A percentile compares a stretch with the other conserved stretches of the same genome.
These are phyloP conservation scores for Canavalia gladiata DNA, from an alignment of 306 rosid genomes.

Conservation along the genomic window DNA sequence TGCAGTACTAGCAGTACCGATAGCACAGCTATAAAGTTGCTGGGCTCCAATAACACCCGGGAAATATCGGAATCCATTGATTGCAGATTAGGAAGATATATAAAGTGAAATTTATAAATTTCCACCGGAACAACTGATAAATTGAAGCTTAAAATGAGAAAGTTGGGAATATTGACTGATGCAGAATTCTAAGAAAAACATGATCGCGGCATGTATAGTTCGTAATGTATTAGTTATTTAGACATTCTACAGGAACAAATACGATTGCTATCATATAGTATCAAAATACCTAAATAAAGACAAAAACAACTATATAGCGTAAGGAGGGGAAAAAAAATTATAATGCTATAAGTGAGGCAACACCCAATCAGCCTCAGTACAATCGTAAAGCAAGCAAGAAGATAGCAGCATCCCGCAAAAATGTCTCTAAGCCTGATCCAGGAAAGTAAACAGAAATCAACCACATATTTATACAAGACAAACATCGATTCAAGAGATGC, in stretches of 20 bases:
- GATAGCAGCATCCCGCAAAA: conserved; percentile 29
- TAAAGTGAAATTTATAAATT: neutral
- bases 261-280: conserved; percentile 34
- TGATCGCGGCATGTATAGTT: neutral
- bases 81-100: too few species aligned
- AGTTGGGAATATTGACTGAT: neutral
- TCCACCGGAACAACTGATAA: neutral
- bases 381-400: conserved; percentile 26
- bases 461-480: neutral
- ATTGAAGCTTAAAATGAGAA: neutral
- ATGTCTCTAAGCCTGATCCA: conserved; percentile 51
- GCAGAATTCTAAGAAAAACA: neutral
- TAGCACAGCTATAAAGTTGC: too few species aligned
- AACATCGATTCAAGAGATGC: neutral
- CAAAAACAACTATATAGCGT: neutral
- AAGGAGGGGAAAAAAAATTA: neutral
- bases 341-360: conserved; percentile 20
- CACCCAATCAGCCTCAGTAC: conserved; percentile 31
- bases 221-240: conserved; percentile 42
- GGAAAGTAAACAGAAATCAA: conserved; percentile 6
- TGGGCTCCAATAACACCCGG: too few species aligned
- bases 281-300: conserved; percentile 33
- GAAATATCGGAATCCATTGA: too few species aligned
- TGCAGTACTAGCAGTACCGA: too few species aligned
- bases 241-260: conserved; percentile 39